These are phyloP conservation scores for Aquilaria yunnanensis DNA, from an alignment of 345 rosid species.

Conservation along the genomic window DNA sequence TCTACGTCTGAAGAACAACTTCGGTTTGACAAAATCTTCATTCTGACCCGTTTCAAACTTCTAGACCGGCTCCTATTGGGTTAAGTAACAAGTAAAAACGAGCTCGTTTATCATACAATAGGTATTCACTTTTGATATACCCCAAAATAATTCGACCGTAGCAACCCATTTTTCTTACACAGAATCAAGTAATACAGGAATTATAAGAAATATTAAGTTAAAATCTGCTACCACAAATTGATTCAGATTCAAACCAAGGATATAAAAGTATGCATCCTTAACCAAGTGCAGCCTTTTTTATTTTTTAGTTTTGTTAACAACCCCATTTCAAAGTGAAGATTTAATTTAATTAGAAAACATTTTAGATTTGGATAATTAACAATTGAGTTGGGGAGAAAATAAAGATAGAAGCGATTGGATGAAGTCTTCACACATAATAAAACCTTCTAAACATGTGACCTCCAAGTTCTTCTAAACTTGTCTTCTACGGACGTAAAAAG, in stretches of 20 bases:
- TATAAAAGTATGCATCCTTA: too few relatives aligned
- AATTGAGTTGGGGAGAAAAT: background rate
- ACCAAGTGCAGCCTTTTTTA: too few relatives aligned
- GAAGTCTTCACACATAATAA: background rate
- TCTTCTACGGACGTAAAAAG: slow-evolving; percentile 1
- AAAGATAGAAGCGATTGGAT: background rate
- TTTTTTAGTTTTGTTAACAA: too few relatives aligned
- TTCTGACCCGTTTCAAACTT: background rate
- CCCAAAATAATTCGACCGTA: too few relatives aligned
- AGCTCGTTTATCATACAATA: background rate
- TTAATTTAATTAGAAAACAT: background rate
- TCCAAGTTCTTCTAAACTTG: background rate
- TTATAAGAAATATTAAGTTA: too few relatives aligned
- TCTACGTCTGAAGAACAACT: background rate
- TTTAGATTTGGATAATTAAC: background rate
- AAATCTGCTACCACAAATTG: too few relatives aligned
- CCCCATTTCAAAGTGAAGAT: too few relatives aligned
- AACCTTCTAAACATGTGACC: slow-evolving; percentile 4
- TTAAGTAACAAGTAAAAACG: background rate
- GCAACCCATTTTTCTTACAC: too few relatives aligned
- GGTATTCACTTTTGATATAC: background rate
- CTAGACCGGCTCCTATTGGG: background rate
- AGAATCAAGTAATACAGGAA: too few relatives aligned
- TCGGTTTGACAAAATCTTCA: slow-evolving; percentile 11
- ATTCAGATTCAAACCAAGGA: too few relatives aligned